Base-by-base conservation (phyloP, 1,284 basidiomycete species). In the Uromyces viciae-fabae region DNA sequence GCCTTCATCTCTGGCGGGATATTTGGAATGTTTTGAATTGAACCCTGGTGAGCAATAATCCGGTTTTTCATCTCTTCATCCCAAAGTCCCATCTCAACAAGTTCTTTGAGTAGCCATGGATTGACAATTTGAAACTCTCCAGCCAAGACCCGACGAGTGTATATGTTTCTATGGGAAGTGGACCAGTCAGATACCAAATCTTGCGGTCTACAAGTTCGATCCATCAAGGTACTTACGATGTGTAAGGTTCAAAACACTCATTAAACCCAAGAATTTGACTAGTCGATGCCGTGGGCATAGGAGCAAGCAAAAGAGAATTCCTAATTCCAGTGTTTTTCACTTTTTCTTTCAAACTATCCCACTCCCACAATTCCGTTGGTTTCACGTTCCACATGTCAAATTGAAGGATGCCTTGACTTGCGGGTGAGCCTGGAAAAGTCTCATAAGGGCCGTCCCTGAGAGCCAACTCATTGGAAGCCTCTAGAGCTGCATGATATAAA, bases 51-150 rank as follows among this genome's bases (percentile, higher is more conserved):
- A 9, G 97, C 97, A 84, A 99, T 99, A 87, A 99, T 94, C 89
- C 93, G 92, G 88, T 98, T 97, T 90, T 98, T 98, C 96, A 99
- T 99, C 85, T 93, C 91, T 85, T 99, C 96, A 86, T 98, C 91
- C 97, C 97, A 99, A 19, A 99, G 90, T 64, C 92, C 92, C 81
- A 92, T 92, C 85, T 97, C 94, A 84, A 99, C 96, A 80, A 99
- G 92, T 85, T 99, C 97, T 82, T 94, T 92, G 22, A 99, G 90
- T 75, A 99, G 90, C 97, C 97, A 99, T 0, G 96, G 97, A 88
- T 95, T 97, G 82, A 98, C 96, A 82, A 99, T 91, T 87, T 98
- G 96, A 93, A 99, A 99, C 88, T 99, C 97, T 81, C 97, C 97
- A 54, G 97, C 95, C 62, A 99, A 91, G n/a, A 99, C 96, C 86